A percentile compares a stretch with the other conserved stretches of the same genome.
Conservation (phyloP, 164 flowering plant species). For the Liriodendron chinense region DNA sequence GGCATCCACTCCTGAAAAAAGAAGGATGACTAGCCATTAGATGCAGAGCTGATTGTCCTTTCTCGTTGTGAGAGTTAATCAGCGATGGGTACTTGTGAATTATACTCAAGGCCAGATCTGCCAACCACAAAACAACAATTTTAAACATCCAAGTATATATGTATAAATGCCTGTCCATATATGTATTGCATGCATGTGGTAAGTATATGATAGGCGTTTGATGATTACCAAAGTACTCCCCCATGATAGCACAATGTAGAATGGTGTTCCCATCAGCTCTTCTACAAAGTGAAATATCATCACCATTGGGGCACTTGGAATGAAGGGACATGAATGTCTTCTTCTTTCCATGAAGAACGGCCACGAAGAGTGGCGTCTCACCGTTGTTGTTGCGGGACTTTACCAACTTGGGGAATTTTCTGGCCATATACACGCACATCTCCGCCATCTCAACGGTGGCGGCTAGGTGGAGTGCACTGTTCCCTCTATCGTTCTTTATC, state of each 20-base stretch:
- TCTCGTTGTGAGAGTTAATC: conserved; percentile 15
- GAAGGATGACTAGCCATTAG: conserved; percentile 33
- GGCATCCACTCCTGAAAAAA: conserved; percentile 33
- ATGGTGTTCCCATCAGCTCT: conserved; percentile 25
- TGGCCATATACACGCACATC: conserved; percentile 16
- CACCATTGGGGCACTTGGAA: not conserved
- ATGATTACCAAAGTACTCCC: conserved; percentile 22
- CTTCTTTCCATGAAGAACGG: conserved; percentile 16
- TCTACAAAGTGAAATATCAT: conserved; percentile 9
- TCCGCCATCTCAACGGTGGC: conserved; percentile 18
- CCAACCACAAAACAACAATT: not conserved
- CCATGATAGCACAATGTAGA: conserved; percentile 24
- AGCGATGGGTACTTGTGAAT: conserved; percentile 17
- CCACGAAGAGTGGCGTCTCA: conserved; percentile 25
- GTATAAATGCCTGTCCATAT: not conserved
- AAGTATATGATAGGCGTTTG: not conserved
- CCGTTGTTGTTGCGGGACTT: conserved; percentile 8
- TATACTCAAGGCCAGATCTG: conserved; percentile 38
- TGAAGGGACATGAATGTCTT: conserved; percentile 13
- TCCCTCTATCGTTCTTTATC: conserved; percentile 18
- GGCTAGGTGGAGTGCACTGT: conserved; percentile 27
- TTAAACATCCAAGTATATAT: not conserved
- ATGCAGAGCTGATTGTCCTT: conserved; percentile 13
- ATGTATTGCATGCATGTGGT: not conserved
- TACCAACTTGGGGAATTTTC: not conserved